A percentile compares a stretch with the other conserved stretches of the same genome.
Evolutionary conservation across 495 filamentous ascomycete genomes (phyloP).

Genomic region (Pyrenopolyporus hunteri): DNA sequence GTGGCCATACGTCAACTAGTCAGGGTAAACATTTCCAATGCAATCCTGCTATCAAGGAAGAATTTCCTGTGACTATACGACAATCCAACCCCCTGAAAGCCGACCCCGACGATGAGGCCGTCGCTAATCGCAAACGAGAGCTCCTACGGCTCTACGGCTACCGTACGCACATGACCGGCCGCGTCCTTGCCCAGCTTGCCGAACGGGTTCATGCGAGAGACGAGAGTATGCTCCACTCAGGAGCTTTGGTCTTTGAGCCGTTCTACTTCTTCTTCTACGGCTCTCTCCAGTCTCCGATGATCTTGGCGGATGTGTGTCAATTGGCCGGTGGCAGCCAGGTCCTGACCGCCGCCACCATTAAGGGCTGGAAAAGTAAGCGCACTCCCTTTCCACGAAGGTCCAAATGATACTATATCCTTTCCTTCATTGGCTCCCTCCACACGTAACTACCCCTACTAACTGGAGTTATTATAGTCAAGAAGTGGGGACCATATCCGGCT

Average conservation of each 20-base stretch:
- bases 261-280: slow-evolving; percentile 44
- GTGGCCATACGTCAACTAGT: too few relatives aligned
- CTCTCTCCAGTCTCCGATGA: slow-evolving; percentile 19
- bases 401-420: background rate
- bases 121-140: background rate
- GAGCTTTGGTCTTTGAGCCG: slow-evolving; percentile 32
- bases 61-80: too few relatives aligned
- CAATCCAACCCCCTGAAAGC: too few relatives aligned
- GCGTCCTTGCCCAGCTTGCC: background rate
- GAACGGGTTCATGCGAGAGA: background rate
- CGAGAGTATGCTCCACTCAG: too few relatives aligned
- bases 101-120: background rate
- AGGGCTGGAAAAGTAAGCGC: slow-evolving; percentile 23
- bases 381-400: background rate
- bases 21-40: too few relatives aligned
- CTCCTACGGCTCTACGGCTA: slow-evolving; percentile 9
- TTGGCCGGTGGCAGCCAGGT: background rate
- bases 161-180: background rate
- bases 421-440: background rate
- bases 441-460: background rate
- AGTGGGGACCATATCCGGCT: slow-evolving; percentile 24
- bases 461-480: slow-evolving; percentile 6
- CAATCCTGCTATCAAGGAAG: too few relatives aligned
- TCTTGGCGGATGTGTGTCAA: background rate
- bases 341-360: slow-evolving; percentile 11